Evolutionary conservation across 2,329 filamentous ascomycete species (phyloP).

Genomic region (Cercospora zeina): DNA sequence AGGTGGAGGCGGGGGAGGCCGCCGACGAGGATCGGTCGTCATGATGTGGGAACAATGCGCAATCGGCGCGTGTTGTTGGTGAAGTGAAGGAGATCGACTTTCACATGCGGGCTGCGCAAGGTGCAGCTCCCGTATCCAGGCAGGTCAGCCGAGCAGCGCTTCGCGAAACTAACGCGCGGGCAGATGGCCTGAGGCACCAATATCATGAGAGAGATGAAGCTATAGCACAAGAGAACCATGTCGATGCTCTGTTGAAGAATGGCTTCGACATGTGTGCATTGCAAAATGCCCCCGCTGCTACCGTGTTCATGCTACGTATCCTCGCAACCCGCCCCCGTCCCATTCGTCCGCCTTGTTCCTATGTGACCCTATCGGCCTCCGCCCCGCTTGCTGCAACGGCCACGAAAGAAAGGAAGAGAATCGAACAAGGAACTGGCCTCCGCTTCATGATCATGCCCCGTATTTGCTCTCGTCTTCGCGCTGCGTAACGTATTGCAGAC

Average conservation of each 20-base stretch:
- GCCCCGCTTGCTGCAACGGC: background rate
- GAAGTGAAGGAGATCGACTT: background rate
- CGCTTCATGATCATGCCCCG: background rate
- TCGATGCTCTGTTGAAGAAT: slow-evolving; percentile 21
- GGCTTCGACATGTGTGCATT: slow-evolving; percentile 2
- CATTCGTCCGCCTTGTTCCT: background rate
- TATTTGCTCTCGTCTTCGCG: background rate
- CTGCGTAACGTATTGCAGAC: background rate
- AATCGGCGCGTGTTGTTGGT: background rate
- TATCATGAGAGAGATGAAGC: background rate
- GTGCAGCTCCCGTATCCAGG: background rate
- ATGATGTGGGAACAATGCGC: slow-evolving; percentile 36
- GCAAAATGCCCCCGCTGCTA: slow-evolving; percentile 5
- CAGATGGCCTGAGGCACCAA: background rate
- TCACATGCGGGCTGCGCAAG: slow-evolving; percentile 3
- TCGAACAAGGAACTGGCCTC: background rate
- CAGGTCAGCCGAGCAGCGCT: background rate
- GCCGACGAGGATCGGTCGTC: slow-evolving; percentile 46
- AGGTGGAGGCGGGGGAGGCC: slow-evolving; percentile 46
- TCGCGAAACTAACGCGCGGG: slow-evolving; percentile 8
- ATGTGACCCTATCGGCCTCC: background rate
- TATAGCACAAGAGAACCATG: background rate
- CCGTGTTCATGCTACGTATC: slow-evolving; percentile 10
- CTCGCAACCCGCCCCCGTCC: background rate
- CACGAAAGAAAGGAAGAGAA: background rate